Conservation (phyloP, 2,329 filamentous ascomycete genomes). For the Penicillium sp. region DNA sequence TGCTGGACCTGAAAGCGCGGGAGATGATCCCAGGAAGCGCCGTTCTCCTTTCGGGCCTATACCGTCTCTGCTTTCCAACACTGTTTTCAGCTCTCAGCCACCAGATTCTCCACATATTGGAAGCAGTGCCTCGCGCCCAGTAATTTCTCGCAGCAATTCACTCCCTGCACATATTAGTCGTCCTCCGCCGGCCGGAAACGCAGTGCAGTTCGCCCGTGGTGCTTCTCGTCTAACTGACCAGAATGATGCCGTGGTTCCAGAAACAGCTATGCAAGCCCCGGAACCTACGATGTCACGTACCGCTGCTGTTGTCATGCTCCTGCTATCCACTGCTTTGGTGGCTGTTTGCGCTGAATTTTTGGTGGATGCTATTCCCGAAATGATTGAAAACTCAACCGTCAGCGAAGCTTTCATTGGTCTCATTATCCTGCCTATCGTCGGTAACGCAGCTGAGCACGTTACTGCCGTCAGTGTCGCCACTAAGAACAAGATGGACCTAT, state of each 20-base stretch:
- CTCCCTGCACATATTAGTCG: slow-evolving; percentile 29
- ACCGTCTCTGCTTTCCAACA: slow-evolving; percentile 35
- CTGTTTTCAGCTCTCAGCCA: slow-evolving; percentile 30
- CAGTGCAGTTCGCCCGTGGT: slow-evolving; percentile 35
- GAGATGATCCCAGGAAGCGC: slow-evolving; percentile 20
- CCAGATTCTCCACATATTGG: slow-evolving; percentile 14
- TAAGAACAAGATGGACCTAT: slow-evolving; percentile 83
- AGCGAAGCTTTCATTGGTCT: slow-evolving; percentile 75
- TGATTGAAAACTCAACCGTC: slow-evolving; percentile 60
- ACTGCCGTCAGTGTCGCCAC: slow-evolving; percentile 76
- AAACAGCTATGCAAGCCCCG: slow-evolving; percentile 13
- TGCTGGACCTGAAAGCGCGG: slow-evolving; percentile 7
- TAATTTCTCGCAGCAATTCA: slow-evolving; percentile 33
- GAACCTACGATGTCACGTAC: slow-evolving; percentile 54
- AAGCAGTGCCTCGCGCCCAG: slow-evolving; percentile 13
- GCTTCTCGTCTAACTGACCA: slow-evolving; percentile 29
- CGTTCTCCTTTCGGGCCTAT: slow-evolving; percentile 33
- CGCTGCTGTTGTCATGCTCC: slow-evolving; percentile 54
- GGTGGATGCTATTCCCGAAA: slow-evolving; percentile 68
- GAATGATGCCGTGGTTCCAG: slow-evolving; percentile 10
- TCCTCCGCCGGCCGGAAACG: slow-evolving; percentile 30
- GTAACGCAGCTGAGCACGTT: slow-evolving; percentile 78
- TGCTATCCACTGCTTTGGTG: slow-evolving; percentile 55
- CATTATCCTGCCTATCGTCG: slow-evolving; percentile 78
- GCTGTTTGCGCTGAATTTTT: slow-evolving; percentile 70